phyloP scores from a whole-genome alignment of 805 yeast genomes.

The Ogataea philodendri region DNA sequence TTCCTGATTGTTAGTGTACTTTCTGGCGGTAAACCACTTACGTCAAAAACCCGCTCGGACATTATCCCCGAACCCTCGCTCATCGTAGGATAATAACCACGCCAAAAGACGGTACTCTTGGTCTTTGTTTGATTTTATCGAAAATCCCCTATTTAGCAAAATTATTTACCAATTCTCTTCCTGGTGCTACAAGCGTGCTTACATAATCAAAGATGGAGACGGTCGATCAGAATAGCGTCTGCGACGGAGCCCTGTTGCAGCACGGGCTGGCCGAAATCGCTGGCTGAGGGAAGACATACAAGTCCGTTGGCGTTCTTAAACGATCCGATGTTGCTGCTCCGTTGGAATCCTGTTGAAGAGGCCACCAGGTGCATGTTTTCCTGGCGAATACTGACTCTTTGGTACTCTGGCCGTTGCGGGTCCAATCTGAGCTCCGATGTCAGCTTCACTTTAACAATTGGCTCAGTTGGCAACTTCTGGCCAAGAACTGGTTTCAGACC shows the following conservation, averaged over 20 bases:
- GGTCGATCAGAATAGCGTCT: constrained; percentile 31
- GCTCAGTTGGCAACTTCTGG: constrained; percentile 26
- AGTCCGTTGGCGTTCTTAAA: constrained; percentile 48
- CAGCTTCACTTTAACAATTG: constrained; percentile 37
- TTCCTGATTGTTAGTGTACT: constrained; percentile 21
- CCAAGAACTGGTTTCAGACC: constrained; percentile 27
- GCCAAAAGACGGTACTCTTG: constrained; percentile 7
- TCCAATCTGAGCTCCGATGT: constrained; percentile 38
- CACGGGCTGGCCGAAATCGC: constrained; percentile 13
- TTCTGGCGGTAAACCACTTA: constrained; percentile 6
- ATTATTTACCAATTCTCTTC: constrained; percentile 1
- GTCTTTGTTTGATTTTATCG: too few species aligned
- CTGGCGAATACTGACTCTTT: constrained; percentile 40
- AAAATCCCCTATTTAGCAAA: too few species aligned
- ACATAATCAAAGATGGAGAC: constrained; percentile 5
- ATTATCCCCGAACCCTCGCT: constrained; percentile 17
- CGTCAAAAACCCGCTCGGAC: constrained; percentile 17
- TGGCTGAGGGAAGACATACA: constrained; percentile 40
- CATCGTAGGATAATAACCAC: constrained; percentile 12
- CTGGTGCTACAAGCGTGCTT: constrained; percentile 1
- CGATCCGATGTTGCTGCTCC: constrained; percentile 49
- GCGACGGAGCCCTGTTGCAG: constrained; percentile 25
- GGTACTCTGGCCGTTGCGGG: constrained; percentile 49
- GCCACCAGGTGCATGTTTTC: constrained; percentile 34
- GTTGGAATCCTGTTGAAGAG: constrained; percentile 47